Conservation (phyloP, 345 rosid genomes). For the Rhizophora apiculata region DNA sequence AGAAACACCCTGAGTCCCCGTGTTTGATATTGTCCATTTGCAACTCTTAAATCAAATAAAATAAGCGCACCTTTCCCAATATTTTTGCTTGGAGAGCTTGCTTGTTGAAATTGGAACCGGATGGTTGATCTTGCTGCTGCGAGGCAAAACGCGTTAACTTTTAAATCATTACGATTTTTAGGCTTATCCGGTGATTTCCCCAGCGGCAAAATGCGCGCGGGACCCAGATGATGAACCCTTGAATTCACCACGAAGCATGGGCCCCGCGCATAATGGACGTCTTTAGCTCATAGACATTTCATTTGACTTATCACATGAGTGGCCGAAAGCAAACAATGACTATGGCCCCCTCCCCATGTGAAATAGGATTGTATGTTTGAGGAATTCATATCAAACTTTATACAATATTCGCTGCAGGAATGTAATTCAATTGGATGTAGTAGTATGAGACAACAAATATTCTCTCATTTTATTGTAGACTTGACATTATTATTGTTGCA, state of each 20-base stretch:
- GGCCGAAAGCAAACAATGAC: conserved; percentile 14
- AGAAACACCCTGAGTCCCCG: too few species aligned
- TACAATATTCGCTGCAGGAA: neutral
- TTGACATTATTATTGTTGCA: neutral
- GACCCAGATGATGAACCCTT: conserved; percentile 23
- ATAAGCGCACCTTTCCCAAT: too few species aligned
- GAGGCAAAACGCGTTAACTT: too few species aligned
- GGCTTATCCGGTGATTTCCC: neutral
- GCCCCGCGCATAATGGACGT: neutral
- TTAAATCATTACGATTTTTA: too few species aligned
- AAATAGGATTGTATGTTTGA: neutral
- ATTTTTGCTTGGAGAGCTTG: too few species aligned
- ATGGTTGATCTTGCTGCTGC: too few species aligned
- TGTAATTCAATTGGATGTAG: neutral
- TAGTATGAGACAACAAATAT: neutral
- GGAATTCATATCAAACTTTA: neutral
- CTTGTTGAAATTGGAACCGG: too few species aligned
- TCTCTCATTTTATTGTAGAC: neutral
- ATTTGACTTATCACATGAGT: conserved; percentile 14
- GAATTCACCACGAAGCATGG: conserved; percentile 18
- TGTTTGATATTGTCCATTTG: too few species aligned
- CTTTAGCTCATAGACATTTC: neutral
- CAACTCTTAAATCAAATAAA: too few species aligned
- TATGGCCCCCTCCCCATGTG: conserved; percentile 29
- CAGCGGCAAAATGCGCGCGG: conserved; percentile 25